A percentile compares a stretch with the other conserved stretches of the same genome.
Conservation (phyloP, 768 basidiomycete genomes). For the Leccinellum rugosiceps region DNA sequence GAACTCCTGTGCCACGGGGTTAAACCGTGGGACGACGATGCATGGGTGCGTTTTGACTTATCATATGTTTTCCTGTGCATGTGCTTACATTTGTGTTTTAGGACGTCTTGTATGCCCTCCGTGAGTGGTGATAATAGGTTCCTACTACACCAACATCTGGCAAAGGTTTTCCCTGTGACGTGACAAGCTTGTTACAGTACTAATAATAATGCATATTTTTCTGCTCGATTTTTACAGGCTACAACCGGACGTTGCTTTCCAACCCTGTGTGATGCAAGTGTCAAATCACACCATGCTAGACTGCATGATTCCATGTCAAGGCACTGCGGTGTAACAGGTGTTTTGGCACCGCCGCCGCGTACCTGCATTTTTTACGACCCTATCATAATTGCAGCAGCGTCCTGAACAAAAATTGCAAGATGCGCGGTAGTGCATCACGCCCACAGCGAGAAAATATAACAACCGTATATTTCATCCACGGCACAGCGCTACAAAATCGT, state of each 20-base stretch:
- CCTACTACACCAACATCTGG: not conserved
- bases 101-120: slow-evolving; percentile 15
- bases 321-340: not conserved
- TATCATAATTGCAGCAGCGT: not conserved
- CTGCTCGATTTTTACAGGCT: not conserved
- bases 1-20: slow-evolving; percentile 10
- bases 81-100: not conserved
- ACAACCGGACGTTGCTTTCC: not conserved
- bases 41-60: slow-evolving; percentile 29
- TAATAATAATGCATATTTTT: not conserved
- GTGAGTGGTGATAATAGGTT: not conserved
- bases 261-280: not conserved
- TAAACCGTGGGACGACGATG: slow-evolving; percentile 47
- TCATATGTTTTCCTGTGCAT: too few species aligned
- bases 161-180: not conserved
- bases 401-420: not conserved
- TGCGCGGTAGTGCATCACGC: not conserved
- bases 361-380: not conserved
- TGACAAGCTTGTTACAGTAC: not conserved
- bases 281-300: not conserved
- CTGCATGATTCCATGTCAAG: not conserved
- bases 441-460: not conserved
- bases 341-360: not conserved
- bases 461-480: not conserved
- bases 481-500: not conserved